Percentiles rank a stretch among this genome's conserved stretches.
Conservation (phyloP, 805 yeast genomes). For the Tanozyma kutaoensis region DNA sequence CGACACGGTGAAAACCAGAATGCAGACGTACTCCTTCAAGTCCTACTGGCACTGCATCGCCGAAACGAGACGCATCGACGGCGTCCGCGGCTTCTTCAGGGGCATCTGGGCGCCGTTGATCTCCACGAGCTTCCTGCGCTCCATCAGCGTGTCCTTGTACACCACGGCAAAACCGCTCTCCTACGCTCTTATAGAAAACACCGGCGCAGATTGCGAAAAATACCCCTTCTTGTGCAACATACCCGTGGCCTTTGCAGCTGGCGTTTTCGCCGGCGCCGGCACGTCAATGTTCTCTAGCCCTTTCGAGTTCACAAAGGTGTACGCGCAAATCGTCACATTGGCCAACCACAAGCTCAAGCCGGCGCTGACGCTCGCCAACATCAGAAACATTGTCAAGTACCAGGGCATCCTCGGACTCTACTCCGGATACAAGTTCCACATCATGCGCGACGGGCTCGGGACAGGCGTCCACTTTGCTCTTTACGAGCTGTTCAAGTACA, state of each 20-base stretch:
- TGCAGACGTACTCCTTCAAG: conserved; percentile 63
- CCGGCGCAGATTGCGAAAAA: conserved; percentile 1
- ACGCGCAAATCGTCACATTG: conserved; percentile 56
- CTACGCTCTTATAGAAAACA: conserved; percentile 2
- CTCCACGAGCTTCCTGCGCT: conserved; percentile 51
- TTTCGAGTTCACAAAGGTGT: conserved; percentile 72
- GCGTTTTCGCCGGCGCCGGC: conserved; percentile 51
- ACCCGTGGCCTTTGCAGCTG: conserved; percentile 39
- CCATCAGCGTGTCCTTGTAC: conserved; percentile 53
- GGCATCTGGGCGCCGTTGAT: conserved; percentile 68
- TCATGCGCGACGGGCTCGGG: conserved; percentile 56
- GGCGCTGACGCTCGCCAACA: conserved; percentile 27
- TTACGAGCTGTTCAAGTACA: conserved; percentile 60
- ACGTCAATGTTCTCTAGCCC: conserved; percentile 66
- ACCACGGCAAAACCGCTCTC: conserved; percentile 35
- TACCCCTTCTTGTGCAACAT: conserved; percentile 29
- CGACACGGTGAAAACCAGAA: conserved; percentile 77
- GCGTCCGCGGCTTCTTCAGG: conserved; percentile 56
- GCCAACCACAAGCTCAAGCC: conserved; percentile 9
- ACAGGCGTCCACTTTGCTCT: conserved; percentile 63
- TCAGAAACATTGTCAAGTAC: conserved; percentile 33
- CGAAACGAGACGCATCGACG: conserved; percentile 46
- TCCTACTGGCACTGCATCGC: conserved; percentile 44
- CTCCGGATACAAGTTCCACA: conserved; percentile 60
- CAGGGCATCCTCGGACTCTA: conserved; percentile 57